Conservation (phyloP, 2,329 filamentous ascomycete genomes). For the Lasiodiplodia sp. region DNA sequence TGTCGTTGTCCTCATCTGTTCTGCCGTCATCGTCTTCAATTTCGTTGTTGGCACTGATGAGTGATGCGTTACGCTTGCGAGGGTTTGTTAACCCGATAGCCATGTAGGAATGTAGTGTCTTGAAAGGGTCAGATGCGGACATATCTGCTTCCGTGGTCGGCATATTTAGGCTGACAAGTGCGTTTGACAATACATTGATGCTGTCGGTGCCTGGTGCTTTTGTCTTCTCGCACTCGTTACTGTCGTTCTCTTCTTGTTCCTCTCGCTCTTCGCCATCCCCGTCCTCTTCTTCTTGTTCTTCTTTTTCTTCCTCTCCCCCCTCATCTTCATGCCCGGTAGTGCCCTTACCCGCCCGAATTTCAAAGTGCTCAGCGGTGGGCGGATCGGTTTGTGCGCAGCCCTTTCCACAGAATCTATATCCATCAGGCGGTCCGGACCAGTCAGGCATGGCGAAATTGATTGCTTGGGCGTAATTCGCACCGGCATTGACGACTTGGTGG, state of each 20-base stretch:
- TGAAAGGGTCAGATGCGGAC: neutral
- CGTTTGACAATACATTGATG: too few relatives aligned
- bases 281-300: neutral
- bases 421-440: conserved; percentile 1
- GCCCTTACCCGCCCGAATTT: neutral
- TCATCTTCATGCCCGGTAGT: neutral
- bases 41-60: neutral
- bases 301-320: neutral
- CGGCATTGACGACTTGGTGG: conserved; percentile 9
- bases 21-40: neutral
- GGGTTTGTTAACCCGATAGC: neutral
- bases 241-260: neutral
- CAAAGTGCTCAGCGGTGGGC: neutral
- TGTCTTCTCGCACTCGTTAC: neutral
- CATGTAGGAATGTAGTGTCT: neutral
- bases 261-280: neutral
- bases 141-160: neutral
- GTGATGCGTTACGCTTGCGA: neutral
- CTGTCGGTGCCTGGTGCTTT: neutral
- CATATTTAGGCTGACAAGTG: too few relatives aligned
- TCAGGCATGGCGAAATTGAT: conserved; percentile 7
- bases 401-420: neutral
- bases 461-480: neutral
- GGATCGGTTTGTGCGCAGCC: neutral
- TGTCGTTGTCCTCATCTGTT: neutral